A percentile compares a stretch with the other conserved stretches of the same genome.
These are phyloP conservation scores for Debaryomycetaceae sp. DNA, from an alignment of 1,139 yeast species.

Conservation along the genomic window DNA sequence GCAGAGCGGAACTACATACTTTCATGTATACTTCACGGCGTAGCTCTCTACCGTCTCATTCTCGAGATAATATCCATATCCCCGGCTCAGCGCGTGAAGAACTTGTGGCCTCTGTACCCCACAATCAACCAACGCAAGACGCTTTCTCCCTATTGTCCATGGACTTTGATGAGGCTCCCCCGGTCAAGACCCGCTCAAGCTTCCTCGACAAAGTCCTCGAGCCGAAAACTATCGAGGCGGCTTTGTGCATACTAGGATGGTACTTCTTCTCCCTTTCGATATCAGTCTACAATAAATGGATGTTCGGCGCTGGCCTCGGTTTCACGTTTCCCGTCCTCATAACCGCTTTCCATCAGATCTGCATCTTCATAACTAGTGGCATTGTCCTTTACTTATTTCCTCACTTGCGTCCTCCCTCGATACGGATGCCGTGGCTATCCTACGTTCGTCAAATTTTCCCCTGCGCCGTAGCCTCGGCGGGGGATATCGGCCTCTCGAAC, in stretches of 20 bases:
- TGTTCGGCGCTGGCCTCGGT: constrained; percentile 72
- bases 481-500: constrained; percentile 90
- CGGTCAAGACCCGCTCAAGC: no score
- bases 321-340: constrained; percentile 76
- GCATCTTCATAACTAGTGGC: constrained; percentile 43
- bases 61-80: no score
- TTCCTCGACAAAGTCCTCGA: neutral
- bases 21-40: no score
- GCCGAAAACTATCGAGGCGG: constrained; percentile 4
- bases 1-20: no score
- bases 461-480: constrained; percentile 80
- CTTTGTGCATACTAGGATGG: constrained; percentile 34
- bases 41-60: no score
- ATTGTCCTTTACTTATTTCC: constrained; percentile 37
- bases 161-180: no score
- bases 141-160: no score
- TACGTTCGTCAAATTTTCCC: constrained; percentile 58
- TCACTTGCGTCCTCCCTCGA: constrained; percentile 28
- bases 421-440: constrained; percentile 9
- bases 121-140: no score
- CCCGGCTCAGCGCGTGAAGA: no score
- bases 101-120: no score
- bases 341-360: constrained; percentile 76
- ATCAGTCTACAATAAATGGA: constrained; percentile 94
- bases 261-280: constrained; percentile 58